Evolutionary conservation across 306 rosid genomes (phyloP), one percentile per base, ranked within the genome.

Genomic region (Vigna hirtella): DNA sequence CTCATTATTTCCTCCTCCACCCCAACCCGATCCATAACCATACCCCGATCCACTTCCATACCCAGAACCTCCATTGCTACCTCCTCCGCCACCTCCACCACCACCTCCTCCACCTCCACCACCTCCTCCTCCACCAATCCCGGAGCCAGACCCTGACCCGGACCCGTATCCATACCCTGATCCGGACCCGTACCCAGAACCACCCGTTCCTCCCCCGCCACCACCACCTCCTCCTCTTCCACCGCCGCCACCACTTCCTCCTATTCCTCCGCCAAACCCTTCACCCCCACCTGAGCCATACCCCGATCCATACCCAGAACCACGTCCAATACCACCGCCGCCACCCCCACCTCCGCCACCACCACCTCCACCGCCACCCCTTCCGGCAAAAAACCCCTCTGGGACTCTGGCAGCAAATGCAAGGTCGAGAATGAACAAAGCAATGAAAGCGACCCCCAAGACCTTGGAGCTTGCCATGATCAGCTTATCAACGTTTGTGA

Each of bases 401-500:
- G 20, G 57, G 2, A 74, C 67, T 58, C 71, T 84, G 38, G 88
- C 88, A 11, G 94, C 97, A 53, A 84, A 72, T 55, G 98, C 76
- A 8, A 89, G 16, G 71, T 94, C 93, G 26, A 86, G 66, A 82
- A 89, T 51, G 28, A 94, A 76, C 86, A 94, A 83, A 70, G 76
- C 84, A 87, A 87, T 62, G 77, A 94, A 77, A 71, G 67, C 83
- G 51, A 59, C 82, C 72, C 88, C 95, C 28, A 86, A 61, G 76
- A 83, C 76, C 84, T 85, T 90, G 50, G 81, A 45, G 76, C 74
- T 83, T 57, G 86, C 89, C 97, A 93, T 93, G 58, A 13, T 93
- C 53, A 13, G 6, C 1, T 11, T 7, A 51, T 57, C 4, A 24
- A 58, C 0, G 74, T 34, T 66, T 65, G 34, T 0, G 17, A 38